Evolutionary conservation across 1,139 yeast genomes (phyloP), one percentile per base, ranked within the genome.

Genomic region (Lodderomyces orthopsilosis): DNA sequence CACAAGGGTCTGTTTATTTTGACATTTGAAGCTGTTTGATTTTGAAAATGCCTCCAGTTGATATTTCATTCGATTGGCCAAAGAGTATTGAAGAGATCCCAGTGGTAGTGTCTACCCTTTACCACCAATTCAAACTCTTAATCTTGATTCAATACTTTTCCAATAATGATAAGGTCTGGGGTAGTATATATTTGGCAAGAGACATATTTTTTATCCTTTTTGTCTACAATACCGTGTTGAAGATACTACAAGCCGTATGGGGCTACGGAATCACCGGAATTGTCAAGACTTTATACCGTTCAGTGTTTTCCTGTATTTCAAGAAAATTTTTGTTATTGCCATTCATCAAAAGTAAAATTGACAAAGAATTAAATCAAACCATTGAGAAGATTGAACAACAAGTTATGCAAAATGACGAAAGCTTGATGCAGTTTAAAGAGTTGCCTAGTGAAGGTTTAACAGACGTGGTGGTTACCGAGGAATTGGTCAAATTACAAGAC

Each of bases 381-480:
- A 60, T 77, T 8, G 57, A 48, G 0, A 67, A 70, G 38, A 66
- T 91, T 38, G 87, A 88, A 49, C 52, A 62, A 0, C 73, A 73
- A 23, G 54, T 88, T 46, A 75, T 88, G 44, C 68, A 70, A 43
- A 79, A 79, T 50, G 77, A 79, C 46, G 65, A 67, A 0, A 54
- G 57, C 0, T 61, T 83, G 39, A 59, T 64, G 12, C 79, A 77
- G 51, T 80, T 82, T 53, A 59, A 68, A 1, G 47, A 54, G 19
- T 60, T 90, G 5, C 96, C 96, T 0, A 55, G 52, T 3, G 44
- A 57, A 0, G 96, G 96, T 0, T 57, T 86, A 47, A 37, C 72
- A 1, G 63, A 67, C n/a, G 62, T 56, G 0, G 59, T 61, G 12
- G 72, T 88, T 2, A 42, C 70, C 17, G 53, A 56, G 1, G 81